Evolutionary conservation across 495 filamentous ascomycete genomes (phyloP), one percentile per base, ranked within the genome.

Genomic region (Bryoglossum gracile): DNA sequence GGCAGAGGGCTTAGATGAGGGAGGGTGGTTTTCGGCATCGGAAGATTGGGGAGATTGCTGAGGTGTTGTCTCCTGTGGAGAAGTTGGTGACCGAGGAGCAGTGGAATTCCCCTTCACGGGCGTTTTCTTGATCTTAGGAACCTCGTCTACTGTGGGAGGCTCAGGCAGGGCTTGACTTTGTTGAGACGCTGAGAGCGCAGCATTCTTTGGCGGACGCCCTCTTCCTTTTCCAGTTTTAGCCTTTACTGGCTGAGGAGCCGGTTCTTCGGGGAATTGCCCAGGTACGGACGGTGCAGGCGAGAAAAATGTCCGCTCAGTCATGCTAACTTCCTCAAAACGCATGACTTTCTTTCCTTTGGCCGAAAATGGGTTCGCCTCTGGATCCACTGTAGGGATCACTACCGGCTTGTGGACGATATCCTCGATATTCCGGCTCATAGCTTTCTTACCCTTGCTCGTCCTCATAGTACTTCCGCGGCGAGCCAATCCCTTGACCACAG

Each of bases 11-110:
- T 73, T 77, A 3, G 80, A 77, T 1, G 81, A 82, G 3, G 84
- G 86, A 0, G 84, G 84, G 14, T 75, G 78, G 53, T 89, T 89
- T 59, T 89, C 86, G 1, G 82, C 84, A 65, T 89, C 81, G n/a
- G 86, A 89, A 3, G 84, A 81, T 50, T 87, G 84, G 0, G 82
- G 80, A 8, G 86, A 85, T 38, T 73, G 72, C 1, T 81, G 81
- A 4, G 78, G 78, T 37, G 55, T 59, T 5, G 23, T 10, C 28
- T 57, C 50, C 36, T 45, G 48, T 16, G 50, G 52, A 16, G 59
- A 53, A 33, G 50, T 52, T 16, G 50, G 44, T 3, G 52, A 55
- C 24, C 39, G 46, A 26, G 36, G 38, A 16, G 33, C 22, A 5
- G 28, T 30, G 35, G 41, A 35, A 19, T n/a, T 22, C 11, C 25